A percentile compares a stretch with the other conserved stretches of the same genome.
These are phyloP conservation scores for Wickerhamomyces chaumierensis DNA, from an alignment of 805 yeast genomes.

Conservation along the genomic window DNA sequence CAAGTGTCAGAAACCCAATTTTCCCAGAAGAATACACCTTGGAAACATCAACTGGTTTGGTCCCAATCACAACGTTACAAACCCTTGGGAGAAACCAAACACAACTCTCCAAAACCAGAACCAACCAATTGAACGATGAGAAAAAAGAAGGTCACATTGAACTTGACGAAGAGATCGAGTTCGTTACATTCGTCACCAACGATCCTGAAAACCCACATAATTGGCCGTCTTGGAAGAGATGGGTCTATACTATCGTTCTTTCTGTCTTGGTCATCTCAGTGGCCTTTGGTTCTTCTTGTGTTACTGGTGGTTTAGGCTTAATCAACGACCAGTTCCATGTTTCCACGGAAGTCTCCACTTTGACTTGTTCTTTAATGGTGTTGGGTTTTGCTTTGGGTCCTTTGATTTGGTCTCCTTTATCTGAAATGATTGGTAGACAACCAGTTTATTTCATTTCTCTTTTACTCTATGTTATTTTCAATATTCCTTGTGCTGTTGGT, in stretches of 20 bases:
- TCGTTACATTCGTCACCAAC: slow-evolving; percentile 67
- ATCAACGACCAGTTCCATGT: slow-evolving; percentile 60
- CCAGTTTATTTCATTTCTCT: slow-evolving; percentile 74
- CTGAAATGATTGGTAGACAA: slow-evolving; percentile 78
- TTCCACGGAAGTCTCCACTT: slow-evolving; percentile 64
- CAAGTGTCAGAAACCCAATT: slow-evolving; percentile 45
- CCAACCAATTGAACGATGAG: slow-evolving; percentile 16
- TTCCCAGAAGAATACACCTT: slow-evolving; percentile 89
- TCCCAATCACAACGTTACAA: slow-evolving; percentile 65
- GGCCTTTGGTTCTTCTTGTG: slow-evolving; percentile 88
- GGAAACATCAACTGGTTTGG: slow-evolving; percentile 84
- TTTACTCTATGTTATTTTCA: slow-evolving; percentile 63
- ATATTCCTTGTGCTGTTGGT: slow-evolving; percentile 79
- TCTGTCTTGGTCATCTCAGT: slow-evolving; percentile 75
- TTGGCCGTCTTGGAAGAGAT: slow-evolving; percentile 49
- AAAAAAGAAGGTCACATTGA: slow-evolving; percentile 20
- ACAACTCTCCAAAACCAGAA: slow-evolving; percentile 25
- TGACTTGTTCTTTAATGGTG: slow-evolving; percentile 81
- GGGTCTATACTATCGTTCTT: slow-evolving; percentile 58
- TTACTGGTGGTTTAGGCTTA: slow-evolving; percentile 73
- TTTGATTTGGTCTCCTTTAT: slow-evolving; percentile 77
- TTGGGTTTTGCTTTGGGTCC: slow-evolving; percentile 85
- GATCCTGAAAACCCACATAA: slow-evolving; percentile 91
- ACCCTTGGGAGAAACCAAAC: slow-evolving; percentile 46
- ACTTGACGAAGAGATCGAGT: slow-evolving; percentile 60